These are phyloP conservation scores for rapeseed (Brassica napus) DNA, from an alignment of 345 rosid species.

Conservation along the genomic window Da-Ae NC_063442.1:37623001-37623500, in stretches of 20 bases:
- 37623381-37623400: background rate
- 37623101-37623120: background rate
- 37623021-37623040: background rate
- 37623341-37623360: background rate
- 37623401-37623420: background rate
- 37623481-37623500: background rate
- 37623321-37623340: background rate
- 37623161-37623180: background rate
- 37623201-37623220: background rate
- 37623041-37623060: background rate
- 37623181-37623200: background rate
- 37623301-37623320: background rate
- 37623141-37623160: background rate
- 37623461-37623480: background rate
- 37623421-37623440: background rate
- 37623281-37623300: background rate
- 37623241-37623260: background rate
- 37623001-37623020: background rate
- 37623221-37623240: background rate
- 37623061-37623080: background rate
- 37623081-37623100: background rate
- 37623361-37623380: background rate
- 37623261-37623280: background rate
- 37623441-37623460: too few relatives aligned
- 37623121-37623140: background rate